phyloP scores from a whole-genome alignment of 1,284 basidiomycete genomes.

The Caloboletus inedulis region DNA sequence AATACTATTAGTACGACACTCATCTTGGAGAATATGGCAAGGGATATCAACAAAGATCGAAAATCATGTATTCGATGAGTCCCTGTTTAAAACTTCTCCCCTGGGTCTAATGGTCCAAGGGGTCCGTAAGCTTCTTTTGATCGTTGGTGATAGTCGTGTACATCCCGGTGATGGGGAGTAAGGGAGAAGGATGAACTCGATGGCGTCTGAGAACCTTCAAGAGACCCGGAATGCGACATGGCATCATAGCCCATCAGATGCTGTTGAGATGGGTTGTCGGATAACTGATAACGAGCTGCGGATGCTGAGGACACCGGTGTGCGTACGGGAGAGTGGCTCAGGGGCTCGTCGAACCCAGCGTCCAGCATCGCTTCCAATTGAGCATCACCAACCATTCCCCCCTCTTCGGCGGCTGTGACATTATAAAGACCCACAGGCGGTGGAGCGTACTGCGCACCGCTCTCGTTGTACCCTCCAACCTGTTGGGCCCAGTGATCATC shows the following conservation, averaged over 20 bases:
- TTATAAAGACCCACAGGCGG: slow-evolving; percentile 72
- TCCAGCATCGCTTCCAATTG: slow-evolving; percentile 90
- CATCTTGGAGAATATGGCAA: slow-evolving; percentile 6
- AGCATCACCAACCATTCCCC: slow-evolving; percentile 63
- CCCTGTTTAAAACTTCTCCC: slow-evolving; percentile 32
- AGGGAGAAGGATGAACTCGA: slow-evolving; percentile 50
- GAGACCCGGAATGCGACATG: slow-evolving; percentile 49
- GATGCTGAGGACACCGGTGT: slow-evolving; percentile 40
- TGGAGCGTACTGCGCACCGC: slow-evolving; percentile 72
- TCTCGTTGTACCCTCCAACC: slow-evolving; percentile 87
- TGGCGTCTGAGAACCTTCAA: slow-evolving; percentile 35
- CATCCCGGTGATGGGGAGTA: slow-evolving; percentile 34
- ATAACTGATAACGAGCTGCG: slow-evolving; percentile 57
- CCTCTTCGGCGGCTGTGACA: slow-evolving; percentile 38
- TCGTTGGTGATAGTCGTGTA: slow-evolving; percentile 43
- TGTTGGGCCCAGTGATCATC: slow-evolving; percentile 92
- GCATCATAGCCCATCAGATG: slow-evolving; percentile 54
- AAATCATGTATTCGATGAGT: slow-evolving; percentile 5
- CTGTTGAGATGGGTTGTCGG: slow-evolving; percentile 48
- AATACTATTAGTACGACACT: slow-evolving; percentile 3
- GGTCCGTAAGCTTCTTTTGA: slow-evolving; percentile 63
- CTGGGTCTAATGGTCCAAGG: slow-evolving; percentile 72
- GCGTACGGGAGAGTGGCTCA: slow-evolving; percentile 35
- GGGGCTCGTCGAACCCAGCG: slow-evolving; percentile 70
- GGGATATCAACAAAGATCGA: slow-evolving; percentile 11